phyloP scores from a whole-genome alignment of 768 basidiomycete genomes.

The Suillus discolor region DNA sequence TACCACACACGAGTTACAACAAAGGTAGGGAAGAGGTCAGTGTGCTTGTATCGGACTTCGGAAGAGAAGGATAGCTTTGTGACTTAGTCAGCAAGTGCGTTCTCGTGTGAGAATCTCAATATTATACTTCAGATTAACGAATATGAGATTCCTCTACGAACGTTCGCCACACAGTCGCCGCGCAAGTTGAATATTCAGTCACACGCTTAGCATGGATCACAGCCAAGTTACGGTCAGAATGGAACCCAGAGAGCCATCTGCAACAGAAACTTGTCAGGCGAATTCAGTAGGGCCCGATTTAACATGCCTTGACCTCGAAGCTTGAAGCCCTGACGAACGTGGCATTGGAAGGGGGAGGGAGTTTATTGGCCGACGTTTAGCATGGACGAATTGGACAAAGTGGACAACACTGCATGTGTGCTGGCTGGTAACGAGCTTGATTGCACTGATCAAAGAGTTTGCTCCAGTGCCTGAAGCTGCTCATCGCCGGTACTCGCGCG shows the following conservation, averaged over 20 bases:
- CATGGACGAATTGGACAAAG: slow-evolving; percentile 87
- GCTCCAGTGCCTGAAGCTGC: slow-evolving; percentile 13
- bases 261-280: neutral
- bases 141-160: slow-evolving; percentile 15
- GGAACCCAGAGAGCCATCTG: slow-evolving; percentile 71
- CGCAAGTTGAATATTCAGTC: slow-evolving; percentile 11
- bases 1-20: slow-evolving; percentile 18
- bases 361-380: slow-evolving; percentile 87
- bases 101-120: neutral
- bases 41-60: neutral
- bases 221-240: slow-evolving; percentile 68
- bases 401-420: slow-evolving; percentile 33
- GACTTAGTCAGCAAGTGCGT: neutral
- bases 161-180: slow-evolving; percentile 34
- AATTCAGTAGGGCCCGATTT: slow-evolving; percentile 3
- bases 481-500: slow-evolving; percentile 71
- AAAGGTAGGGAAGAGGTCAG: neutral
- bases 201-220: neutral
- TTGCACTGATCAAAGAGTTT: neutral
- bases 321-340: slow-evolving; percentile 86
- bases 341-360: slow-evolving; percentile 92
- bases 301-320: slow-evolving; percentile 63
- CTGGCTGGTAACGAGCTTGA: neutral
- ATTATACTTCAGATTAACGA: neutral
- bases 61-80: neutral